Percentiles rank a stretch among this genome's conserved stretches.
These are phyloP conservation scores for Gossypium herbaceum DNA, from an alignment of 345 rosid species.

Conservation along the genomic window DNA sequence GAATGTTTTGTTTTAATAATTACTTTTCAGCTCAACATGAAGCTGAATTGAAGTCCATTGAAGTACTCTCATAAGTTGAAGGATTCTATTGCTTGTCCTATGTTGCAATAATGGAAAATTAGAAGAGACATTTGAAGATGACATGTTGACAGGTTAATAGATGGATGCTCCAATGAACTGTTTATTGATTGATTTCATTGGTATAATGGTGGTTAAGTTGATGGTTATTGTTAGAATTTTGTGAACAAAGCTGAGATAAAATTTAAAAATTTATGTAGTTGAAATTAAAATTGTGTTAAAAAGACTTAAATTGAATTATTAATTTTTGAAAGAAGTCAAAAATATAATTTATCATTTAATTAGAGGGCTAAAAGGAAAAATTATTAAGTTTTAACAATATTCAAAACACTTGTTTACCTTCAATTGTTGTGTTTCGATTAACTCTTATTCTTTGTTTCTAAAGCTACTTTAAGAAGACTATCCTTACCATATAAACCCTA, in stretches of 20 bases:
- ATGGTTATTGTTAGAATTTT: too few species aligned
- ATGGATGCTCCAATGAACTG: background rate
- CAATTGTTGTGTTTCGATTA: background rate
- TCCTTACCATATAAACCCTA: too few species aligned
- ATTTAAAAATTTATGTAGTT: too few species aligned
- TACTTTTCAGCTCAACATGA: background rate
- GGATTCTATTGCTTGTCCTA: slow-evolving; percentile 1
- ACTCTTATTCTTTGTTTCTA: background rate
- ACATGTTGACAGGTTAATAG: background rate
- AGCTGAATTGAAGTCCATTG: background rate
- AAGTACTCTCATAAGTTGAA: background rate
- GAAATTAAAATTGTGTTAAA: too few species aligned
- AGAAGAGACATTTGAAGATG: background rate
- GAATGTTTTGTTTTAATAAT: background rate
- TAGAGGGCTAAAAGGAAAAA: too few species aligned
- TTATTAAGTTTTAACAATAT: too few species aligned
- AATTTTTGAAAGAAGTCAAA: too few species aligned
- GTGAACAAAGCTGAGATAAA: too few species aligned
- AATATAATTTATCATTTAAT: too few species aligned
- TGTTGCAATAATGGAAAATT: slow-evolving; percentile 4
- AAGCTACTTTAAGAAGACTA: too few species aligned
- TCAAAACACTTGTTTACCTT: accelerated
- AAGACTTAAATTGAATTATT: too few species aligned
- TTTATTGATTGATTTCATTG: background rate
- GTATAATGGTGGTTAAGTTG: background rate